Percentiles rank a stretch among this genome's conserved stretches.
Evolutionary conservation across 1,284 basidiomycete species (phyloP).

Genomic region (Ceratobasidium sp.): DNA sequence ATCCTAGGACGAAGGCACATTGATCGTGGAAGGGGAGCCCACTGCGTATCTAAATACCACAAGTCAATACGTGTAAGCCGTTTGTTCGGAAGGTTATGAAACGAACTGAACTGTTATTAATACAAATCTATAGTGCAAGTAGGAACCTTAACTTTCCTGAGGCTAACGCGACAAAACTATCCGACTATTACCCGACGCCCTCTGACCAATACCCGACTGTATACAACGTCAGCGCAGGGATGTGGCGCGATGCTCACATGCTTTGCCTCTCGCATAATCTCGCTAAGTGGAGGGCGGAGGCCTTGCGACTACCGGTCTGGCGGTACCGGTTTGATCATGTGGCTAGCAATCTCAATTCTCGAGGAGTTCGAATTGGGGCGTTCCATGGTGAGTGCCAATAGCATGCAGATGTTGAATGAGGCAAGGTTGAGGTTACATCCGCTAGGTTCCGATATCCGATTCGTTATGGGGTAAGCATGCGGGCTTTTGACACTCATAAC

Average conservation of each 20-base stretch:
- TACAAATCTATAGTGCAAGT: background rate
- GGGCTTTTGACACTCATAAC: background rate
- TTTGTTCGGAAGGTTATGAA: background rate
- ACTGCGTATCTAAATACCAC: slow-evolving; percentile 56
- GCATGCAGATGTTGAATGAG: background rate
- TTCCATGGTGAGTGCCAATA: slow-evolving; percentile 55
- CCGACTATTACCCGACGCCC: slow-evolving; percentile 51
- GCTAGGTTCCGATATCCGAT: slow-evolving; percentile 55
- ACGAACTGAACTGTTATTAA: background rate
- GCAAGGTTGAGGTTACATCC: background rate
- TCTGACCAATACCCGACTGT: slow-evolving; percentile 50
- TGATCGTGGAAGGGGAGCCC: slow-evolving; percentile 59
- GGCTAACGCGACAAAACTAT: slow-evolving; percentile 64
- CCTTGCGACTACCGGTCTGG: slow-evolving; percentile 57
- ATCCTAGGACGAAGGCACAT: slow-evolving; percentile 58
- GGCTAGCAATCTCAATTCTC: slow-evolving; percentile 58
- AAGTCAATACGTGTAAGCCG: slow-evolving; percentile 55
- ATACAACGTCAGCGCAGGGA: slow-evolving; percentile 54
- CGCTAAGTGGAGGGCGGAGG: slow-evolving; percentile 55
- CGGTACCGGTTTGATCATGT: slow-evolving; percentile 59
- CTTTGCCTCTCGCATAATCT: slow-evolving; percentile 59
- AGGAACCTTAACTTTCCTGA: slow-evolving; percentile 70
- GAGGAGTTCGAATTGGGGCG: slow-evolving; percentile 57
- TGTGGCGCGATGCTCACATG: slow-evolving; percentile 62
- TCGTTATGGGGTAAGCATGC: slow-evolving; percentile 56